A percentile compares a stretch with the other conserved stretches of the same genome.
Evolutionary conservation across 208 protist genomes (phyloP).

Genomic region (Lotmaria passim): DNA sequence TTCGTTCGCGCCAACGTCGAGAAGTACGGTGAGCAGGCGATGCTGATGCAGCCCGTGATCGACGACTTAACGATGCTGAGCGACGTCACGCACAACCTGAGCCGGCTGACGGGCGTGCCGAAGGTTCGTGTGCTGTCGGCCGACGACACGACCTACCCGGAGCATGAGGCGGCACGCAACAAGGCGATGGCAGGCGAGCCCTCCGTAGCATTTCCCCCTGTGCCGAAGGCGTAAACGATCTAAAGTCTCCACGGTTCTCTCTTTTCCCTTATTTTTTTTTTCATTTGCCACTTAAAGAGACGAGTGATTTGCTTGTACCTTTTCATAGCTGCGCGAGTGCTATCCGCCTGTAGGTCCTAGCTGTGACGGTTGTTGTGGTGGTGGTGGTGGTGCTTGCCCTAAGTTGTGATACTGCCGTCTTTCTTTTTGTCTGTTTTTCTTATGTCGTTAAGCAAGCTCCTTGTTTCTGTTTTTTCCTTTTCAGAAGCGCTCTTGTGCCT

Average conservation of each 20-base stretch:
- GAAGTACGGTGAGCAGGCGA: constrained; percentile 80
- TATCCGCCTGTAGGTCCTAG: too few relatives aligned
- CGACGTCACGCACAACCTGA: constrained; percentile 55
- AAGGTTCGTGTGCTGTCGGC: constrained; percentile 50
- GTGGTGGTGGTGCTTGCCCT: too few relatives aligned
- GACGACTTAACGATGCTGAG: constrained; percentile 71
- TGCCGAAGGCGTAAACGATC: constrained; percentile 20
- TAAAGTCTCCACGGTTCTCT: too few relatives aligned
- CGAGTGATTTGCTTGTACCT: too few relatives aligned
- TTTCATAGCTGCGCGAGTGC: too few relatives aligned
- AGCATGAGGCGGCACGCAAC: constrained; percentile 68
- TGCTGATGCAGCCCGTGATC: constrained; percentile 64
- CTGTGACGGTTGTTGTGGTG: too few relatives aligned
- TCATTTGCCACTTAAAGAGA: constrained; percentile 1
- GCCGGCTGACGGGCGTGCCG: constrained; percentile 68
- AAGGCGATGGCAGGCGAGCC: constrained; percentile 84
- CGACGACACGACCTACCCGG: constrained; percentile 64
- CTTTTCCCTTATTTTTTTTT: constrained; percentile 14
- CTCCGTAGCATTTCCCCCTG: constrained; percentile 57
- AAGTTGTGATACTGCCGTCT: too few relatives aligned
- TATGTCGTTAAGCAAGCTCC: too few relatives aligned
- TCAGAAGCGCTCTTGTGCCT: too few relatives aligned
- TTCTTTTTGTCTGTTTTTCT: too few relatives aligned
- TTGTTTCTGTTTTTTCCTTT: too few relatives aligned
- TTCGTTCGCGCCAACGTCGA: constrained; percentile 84